Percentiles rank a stretch among this genome's conserved stretches.
These are phyloP conservation scores for Agarophyton chilense DNA, from an alignment of 23 red algal genomes.

Conservation along the genomic window DNA sequence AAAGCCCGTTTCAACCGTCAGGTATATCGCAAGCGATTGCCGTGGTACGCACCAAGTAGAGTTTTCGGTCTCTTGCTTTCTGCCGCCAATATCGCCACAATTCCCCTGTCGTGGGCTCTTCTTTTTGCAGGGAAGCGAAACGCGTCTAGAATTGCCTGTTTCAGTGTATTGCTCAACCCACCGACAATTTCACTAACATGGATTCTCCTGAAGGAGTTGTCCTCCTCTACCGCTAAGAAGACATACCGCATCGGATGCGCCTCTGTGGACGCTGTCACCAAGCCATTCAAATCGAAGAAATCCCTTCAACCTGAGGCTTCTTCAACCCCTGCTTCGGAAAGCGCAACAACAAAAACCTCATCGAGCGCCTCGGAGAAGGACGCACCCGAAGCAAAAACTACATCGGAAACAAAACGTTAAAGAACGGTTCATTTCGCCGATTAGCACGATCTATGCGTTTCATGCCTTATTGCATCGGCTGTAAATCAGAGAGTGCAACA, in stretches of 20 bases:
- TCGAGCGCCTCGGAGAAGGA: not conserved
- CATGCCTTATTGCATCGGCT: not conserved
- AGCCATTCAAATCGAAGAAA: slow-evolving; percentile 33
- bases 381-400: not conserved
- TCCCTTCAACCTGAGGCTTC: not conserved
- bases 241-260: not conserved
- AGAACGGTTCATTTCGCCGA: not conserved
- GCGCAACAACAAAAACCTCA: not conserved
- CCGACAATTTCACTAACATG: slow-evolving; percentile 22
- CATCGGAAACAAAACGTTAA: not conserved
- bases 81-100: slow-evolving; percentile 51
- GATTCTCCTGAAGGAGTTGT: slow-evolving; percentile 31
- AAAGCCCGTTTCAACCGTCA: slow-evolving; percentile 52
- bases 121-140: slow-evolving; percentile 55
- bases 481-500: not conserved
- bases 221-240: not conserved
- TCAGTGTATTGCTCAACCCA: slow-evolving; percentile 52
- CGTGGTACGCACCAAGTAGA: slow-evolving; percentile 43
- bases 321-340: not conserved
- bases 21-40: slow-evolving; percentile 50
- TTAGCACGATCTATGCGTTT: not conserved
- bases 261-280: not conserved
- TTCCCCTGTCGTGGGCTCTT: slow-evolving; percentile 41
- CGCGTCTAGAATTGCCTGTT: slow-evolving; percentile 33
- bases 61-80: slow-evolving; percentile 41